Conservation (phyloP, 371 early-diverging fungal species). For the Dichotomocladium elegans region DNA sequence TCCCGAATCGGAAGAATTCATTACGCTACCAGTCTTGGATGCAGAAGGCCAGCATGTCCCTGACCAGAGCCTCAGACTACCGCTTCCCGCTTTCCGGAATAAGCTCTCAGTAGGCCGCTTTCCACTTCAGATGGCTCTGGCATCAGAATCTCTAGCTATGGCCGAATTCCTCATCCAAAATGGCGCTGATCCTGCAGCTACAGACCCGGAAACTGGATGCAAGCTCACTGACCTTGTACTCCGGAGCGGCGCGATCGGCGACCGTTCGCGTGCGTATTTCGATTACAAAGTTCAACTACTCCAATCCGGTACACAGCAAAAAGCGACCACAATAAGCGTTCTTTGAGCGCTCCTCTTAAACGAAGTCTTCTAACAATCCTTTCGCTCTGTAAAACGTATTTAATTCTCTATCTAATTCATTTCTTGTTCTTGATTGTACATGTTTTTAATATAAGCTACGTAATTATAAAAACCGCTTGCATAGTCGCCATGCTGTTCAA, state of each 20-base stretch:
- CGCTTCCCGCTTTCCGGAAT: neutral
- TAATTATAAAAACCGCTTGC: too few species aligned
- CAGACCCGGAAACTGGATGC: slow-evolving; percentile 20
- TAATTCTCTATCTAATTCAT: neutral
- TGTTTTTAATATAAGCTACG: neutral
- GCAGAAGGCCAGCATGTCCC: slow-evolving; percentile 3
- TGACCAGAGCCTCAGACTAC: neutral
- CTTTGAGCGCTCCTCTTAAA: too few species aligned
- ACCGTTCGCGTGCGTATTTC: too few species aligned
- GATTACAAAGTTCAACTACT: too few species aligned
- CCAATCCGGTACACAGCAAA: too few species aligned
- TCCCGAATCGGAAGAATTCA: too few species aligned
- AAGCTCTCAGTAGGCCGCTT: slow-evolving; percentile 3
- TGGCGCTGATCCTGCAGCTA: slow-evolving; percentile 34
- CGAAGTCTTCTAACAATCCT: too few species aligned
- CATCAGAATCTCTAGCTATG: slow-evolving; percentile 9
- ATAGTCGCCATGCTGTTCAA: too few species aligned
- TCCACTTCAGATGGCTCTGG: slow-evolving; percentile 19
- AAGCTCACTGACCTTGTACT: too few species aligned
- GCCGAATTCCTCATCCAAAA: slow-evolving; percentile 52
- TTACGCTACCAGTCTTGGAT: slow-evolving; percentile 1
- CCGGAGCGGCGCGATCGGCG: too few species aligned
- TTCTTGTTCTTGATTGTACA: neutral
- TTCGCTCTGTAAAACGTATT: neutral
- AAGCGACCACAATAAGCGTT: too few species aligned